A percentile compares a stretch with the other conserved stretches of the same genome.
Evolutionary conservation across 176 grass and related monocot genomes (phyloP).

Genomic region (Tillandsia fasciculata): DNA sequence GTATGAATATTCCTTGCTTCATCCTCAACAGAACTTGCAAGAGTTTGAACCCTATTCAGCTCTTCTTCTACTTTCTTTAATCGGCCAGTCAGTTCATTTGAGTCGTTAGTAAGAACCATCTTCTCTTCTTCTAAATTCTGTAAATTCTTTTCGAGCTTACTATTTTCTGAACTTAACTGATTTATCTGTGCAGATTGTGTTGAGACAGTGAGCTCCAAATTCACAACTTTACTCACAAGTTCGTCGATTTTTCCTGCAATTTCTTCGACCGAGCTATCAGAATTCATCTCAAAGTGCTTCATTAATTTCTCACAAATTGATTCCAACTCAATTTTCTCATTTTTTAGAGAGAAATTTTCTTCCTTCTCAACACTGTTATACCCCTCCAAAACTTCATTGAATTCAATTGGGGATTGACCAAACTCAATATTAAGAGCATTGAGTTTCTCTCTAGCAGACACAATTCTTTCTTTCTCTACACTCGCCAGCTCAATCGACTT

Average conservation of each 20-base stretch:
- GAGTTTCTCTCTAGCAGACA: slow-evolving; percentile 35
- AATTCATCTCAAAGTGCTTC: slow-evolving; percentile 59
- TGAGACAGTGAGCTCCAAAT: slow-evolving; percentile 81
- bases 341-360: slow-evolving; percentile 27
- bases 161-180: slow-evolving; percentile 54
- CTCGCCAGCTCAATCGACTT: slow-evolving; percentile 19
- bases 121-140: slow-evolving; percentile 53
- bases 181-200: slow-evolving; percentile 68
- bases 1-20: slow-evolving; percentile 44
- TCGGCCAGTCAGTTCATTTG: slow-evolving; percentile 34
- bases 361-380: slow-evolving; percentile 17
- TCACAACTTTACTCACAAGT: slow-evolving; percentile 66
- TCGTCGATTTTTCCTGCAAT: slow-evolving; percentile 75
- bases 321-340: slow-evolving; percentile 42
- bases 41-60: slow-evolving; percentile 36
- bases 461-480: slow-evolving; percentile 36
- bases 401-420: slow-evolving; percentile 29
- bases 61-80: slow-evolving; percentile 59
- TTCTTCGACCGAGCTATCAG: slow-evolving; percentile 49
- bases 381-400: not conserved
- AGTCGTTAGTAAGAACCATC: slow-evolving; percentile 11
- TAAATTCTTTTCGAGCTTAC: slow-evolving; percentile 41
- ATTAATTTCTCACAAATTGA: slow-evolving; percentile 52
- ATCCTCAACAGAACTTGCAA: slow-evolving; percentile 56
- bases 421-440: slow-evolving; percentile 32